Evolutionary conservation across 352 stramenopile genomes (phyloP), one percentile per base, ranked within the genome.

Genomic region (Globisporangium irregulare): DNA sequence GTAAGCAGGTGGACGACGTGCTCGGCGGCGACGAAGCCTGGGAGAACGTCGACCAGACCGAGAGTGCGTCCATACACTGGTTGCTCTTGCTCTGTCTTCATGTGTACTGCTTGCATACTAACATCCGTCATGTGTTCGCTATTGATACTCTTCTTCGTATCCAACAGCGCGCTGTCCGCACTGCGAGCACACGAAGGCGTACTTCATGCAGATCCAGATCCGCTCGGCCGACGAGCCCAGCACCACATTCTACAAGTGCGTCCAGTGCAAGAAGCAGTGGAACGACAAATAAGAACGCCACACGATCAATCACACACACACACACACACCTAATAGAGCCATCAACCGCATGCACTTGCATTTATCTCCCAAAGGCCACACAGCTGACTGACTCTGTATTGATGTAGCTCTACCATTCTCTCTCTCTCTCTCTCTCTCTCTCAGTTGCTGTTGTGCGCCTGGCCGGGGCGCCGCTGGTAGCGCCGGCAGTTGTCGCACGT

Each of bases 151-250:
- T 57, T 48, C 7, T n/a, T 38, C 24, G 3, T 18, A 10, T 10
- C 32, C 8, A 46, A 15, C 67, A 96, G 91, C 89, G 41, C 82
- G 87, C 48, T 99, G 98, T 78, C 97, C 97, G 3, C 83, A 93
- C 72, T 99, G 98, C 75, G 89, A 97, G 73, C 88, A 97, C 79
- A 93, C 86, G 50, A 93, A 98, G 77, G 98, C 98, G 14, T 99
- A 99, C 82, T 99, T 99, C 84, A 99, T 99, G 95, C 97, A 99
- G 86, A 99, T 99, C 79, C 98, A 99, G 86, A 99, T 99, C 82
- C 88, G 98, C 55, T 99, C 96, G 64, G 97, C 97, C 8, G 96
- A 99, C 71, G 96, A 99, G 74, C 97, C 96, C 5, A 99, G 98
- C 88, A 99, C 97, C 54, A 98, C 97, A n/a, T 99, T 99, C 82